Base-by-base conservation (phyloP, 2,329 filamentous ascomycete genomes). In the Emergomyces pasteurianus region DNA sequence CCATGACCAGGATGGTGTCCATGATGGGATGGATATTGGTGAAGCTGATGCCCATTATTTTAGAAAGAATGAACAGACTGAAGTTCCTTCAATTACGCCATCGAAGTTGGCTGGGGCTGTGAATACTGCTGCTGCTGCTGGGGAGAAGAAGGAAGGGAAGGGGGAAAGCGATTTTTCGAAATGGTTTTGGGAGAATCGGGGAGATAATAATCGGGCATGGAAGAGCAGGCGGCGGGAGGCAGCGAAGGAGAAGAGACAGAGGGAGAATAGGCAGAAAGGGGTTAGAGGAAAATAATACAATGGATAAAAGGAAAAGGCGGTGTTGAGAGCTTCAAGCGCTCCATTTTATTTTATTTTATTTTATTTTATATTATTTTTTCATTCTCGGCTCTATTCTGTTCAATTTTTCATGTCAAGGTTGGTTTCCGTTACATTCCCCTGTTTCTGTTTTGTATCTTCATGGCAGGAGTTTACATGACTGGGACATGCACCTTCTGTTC, bases 161-260 rank as follows among this genome's bases (percentile, higher is more conserved):
- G 72, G 74, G 6, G 80, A 85, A 63, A 83, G 80, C 59, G 82
- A 83, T 42, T 86, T 86, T 66, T 72, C 77, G 6, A 83, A 85
- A 67, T 84, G 81, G 79, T 86, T 86, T 68, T 86, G 77, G 77
- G 77, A 79, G 59, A 74, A 79, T 61, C 74, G 78, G 7, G 78
- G 78, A 23, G 78, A 79, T 46, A 79, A 78, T 64, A 80, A 79
- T 65, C 73, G 78, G 56, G 75, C 75, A 23, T 80, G 78, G 78
- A 80, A 79, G 67, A 82, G 80, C 72, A 73, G 81, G 64, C 74
- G 83, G 62, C 73, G 83, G 59, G 83, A 86, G 63, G 81, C 80
- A 54, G 76, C 82, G 62, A 86, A 86, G 74, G 77, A 81, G 62
- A 80, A 83, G 69, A 73, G 84, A 65, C 80, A 84, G 71, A 77